These are phyloP conservation scores for Calonectria pteridis DNA, from an alignment of 2,329 filamentous ascomycete species.

Conservation along the genomic window DNA sequence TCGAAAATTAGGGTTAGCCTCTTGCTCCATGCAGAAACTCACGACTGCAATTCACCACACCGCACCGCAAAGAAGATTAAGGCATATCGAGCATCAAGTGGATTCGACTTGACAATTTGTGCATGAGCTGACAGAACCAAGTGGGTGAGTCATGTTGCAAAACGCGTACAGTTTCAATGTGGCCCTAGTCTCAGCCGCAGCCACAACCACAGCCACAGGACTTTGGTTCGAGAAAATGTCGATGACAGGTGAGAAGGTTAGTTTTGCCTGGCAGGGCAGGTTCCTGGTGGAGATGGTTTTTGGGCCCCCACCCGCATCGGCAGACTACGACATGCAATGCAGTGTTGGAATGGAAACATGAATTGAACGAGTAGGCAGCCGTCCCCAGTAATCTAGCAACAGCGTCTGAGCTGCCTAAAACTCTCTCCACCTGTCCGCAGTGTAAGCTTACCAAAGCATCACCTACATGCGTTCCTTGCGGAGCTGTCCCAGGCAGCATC, in stretches of 20 bases:
- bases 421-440: background rate
- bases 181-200: background rate
- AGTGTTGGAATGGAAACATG: background rate
- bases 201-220: background rate
- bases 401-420: background rate
- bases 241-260: background rate
- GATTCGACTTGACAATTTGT: background rate
- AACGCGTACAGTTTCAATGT: background rate
- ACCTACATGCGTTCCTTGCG: background rate
- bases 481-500: background rate
- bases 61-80: no score
- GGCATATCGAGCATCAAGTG: background rate
- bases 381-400: background rate
- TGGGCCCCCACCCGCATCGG: background rate
- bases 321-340: slow-evolving; percentile 1
- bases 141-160: background rate
- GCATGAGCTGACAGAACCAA: background rate
- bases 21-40: no score
- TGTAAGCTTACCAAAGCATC: background rate
- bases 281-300: background rate
- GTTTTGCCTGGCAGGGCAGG: background rate
- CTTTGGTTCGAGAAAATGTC: background rate
- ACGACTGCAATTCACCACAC: background rate
- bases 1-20: no score
- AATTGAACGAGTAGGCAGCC: background rate